Base-by-base conservation (phyloP, 148 eudicot species). In the Salicornia ramosissima region DNA sequence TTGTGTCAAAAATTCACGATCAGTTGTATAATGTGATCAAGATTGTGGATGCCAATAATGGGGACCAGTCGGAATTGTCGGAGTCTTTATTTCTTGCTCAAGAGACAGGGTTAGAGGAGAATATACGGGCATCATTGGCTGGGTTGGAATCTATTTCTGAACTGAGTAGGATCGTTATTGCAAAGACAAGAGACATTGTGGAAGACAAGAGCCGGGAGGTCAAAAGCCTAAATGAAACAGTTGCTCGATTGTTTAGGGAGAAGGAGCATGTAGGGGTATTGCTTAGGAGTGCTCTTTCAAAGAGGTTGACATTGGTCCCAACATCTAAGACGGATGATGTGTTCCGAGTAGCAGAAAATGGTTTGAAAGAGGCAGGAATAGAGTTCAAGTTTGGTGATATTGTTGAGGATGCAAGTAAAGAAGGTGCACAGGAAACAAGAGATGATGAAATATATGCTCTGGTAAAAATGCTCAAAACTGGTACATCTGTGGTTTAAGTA, bases 221-320 rank as follows among this genome's bases (percentile, higher is more conserved):
- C 65, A 90, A 87, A 76, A 79, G 85, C 67, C 78, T 87, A 65
- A 84, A 89, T 80, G 97, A 90, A 72, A 84, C 85, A 30, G 88
- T 86, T 59, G 86, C 92, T 29, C 87, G 81, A 54, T 82, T 94
- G 57, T 75, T 83, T 28, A 87, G 88, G 73, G 98, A 94, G 84
- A 94, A 90, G 81, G 98, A 94, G 74, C 97, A 94, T 75, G 74
- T 90, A 52, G 97, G 97, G 33, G 86, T 87, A 15, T 74, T 94
- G 64, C 85, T 94, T 18, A 88, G 99, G 79, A 84, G 97, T 80
- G 92, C 92, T 69, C 75, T 94, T 82, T 84, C 97, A 7, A 87
- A 76, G 77, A 88, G 91, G 74, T 79, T 83, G 53, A 80, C 88
- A 14, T 78, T 83, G 24, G 80, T 77, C 76, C 61, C 86, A 65